Evolutionary conservation across 148 eudicot genomes (phyloP).

Genomic region (Spergularia bocconei): DNA sequence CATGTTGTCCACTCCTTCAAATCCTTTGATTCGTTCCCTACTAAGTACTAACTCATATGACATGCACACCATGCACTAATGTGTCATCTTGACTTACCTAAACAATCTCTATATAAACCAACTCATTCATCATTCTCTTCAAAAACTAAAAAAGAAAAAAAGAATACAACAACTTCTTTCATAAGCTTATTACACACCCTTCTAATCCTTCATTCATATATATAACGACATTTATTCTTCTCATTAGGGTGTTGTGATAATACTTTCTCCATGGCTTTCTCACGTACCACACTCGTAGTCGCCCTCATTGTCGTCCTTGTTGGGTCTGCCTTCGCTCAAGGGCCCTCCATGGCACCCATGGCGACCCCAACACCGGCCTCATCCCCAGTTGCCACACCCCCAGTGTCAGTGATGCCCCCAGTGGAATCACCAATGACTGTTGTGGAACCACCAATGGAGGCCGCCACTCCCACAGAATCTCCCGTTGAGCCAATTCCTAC

Average conservation of each 20-base stretch:
- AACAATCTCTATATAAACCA: slow-evolving; percentile 13
- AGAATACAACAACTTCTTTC: background rate
- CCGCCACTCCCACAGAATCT: background rate
- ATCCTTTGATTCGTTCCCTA: background rate
- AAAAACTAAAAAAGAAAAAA: background rate
- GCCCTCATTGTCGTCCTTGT: slow-evolving; percentile 29
- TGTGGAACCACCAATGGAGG: background rate
- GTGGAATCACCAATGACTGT: too few species aligned
- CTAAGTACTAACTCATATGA: background rate
- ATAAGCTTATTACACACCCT: background rate
- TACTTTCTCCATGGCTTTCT: slow-evolving; percentile 31
- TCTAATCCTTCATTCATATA: background rate
- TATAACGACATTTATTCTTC: background rate
- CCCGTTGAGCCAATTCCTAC: background rate
- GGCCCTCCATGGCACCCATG: slow-evolving; percentile 22
- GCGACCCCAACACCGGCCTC: slow-evolving; percentile 3
- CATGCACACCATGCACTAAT: slow-evolving; percentile 12
- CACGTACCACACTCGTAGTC: slow-evolving; percentile 36
- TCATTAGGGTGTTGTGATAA: slow-evolving; percentile 4
- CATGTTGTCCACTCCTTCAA: slow-evolving; percentile 22
- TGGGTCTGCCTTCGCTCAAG: slow-evolving; percentile 36
- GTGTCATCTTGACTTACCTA: background rate
- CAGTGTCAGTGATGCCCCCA: slow-evolving; percentile 3
- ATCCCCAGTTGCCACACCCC: background rate
- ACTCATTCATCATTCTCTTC: background rate